Evolutionary conservation across 495 filamentous ascomycete genomes (phyloP), one percentile per base, ranked within the genome.

Genomic region (Penicillium argentinense): DNA sequence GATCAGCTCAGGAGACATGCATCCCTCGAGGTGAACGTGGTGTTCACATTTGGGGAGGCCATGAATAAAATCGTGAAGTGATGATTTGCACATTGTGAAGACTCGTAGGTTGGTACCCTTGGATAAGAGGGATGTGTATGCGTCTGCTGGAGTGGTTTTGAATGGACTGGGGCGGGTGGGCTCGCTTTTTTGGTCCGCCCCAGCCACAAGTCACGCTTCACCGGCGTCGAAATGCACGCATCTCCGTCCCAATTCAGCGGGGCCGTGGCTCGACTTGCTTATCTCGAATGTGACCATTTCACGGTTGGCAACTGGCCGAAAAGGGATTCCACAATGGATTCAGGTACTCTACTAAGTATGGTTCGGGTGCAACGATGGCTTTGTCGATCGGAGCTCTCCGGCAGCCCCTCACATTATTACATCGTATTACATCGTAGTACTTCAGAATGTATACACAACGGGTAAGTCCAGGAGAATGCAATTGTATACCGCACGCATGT

Each of bases 11-110:
- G 86, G 84, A 17, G 79, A 78, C 17, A 91, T 72, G 13, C 83
- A 81, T 39, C 87, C 87, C 59, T 88, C 86, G 4, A 90, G 72
- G 54, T 90, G 87, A 41, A 90, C 77, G 61, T 93, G 87, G 60
- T 89, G 87, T 53, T 91, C 88, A 66, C 79, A 85, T 74, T 88
- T 91, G 28, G 87, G 87, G 19, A 91, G 78, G 17, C 75, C 73
- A 27, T 71, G 63, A 25, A 92, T 79, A 57, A 88, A 82, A 25
- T 69, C 51, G 62, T 88, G 86, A 22, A 68, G 53, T 9, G 51
- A 36, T 29, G 63, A 59, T 57, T 66, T 56, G 26, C 68, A 71
- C 70, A 73, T 73, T 8, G 25, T 57, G 40, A 14, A 6, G 9
- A 14, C 9, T 25, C 13, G 12, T 24, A 17, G 14, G 36, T 8